Percentiles rank a stretch among this genome's conserved stretches.
Conservation (phyloP, 2,329 filamentous ascomycete genomes). For the Aspergillus eucalypticola region DNA sequence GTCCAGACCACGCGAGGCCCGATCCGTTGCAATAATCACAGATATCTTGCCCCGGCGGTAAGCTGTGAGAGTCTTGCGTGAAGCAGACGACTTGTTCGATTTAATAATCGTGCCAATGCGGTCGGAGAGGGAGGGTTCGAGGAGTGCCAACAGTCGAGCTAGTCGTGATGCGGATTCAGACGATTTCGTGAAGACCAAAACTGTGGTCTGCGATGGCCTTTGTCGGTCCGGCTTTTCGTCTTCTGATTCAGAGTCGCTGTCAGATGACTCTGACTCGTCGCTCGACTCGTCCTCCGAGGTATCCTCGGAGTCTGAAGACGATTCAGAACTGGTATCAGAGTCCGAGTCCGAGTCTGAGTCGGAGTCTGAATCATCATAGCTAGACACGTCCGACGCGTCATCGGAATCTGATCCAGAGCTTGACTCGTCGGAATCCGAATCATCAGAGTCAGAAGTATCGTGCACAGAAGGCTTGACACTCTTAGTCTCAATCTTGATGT, state of each 20-base stretch:
- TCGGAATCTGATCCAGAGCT: constrained; percentile 31
- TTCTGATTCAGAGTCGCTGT: constrained; percentile 23
- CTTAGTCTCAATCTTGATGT: constrained; percentile 31
- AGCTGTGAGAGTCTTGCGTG: constrained; percentile 66
- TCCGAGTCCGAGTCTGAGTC: constrained; percentile 29
- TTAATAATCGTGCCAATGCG: constrained; percentile 73
- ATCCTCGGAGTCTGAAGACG: constrained; percentile 28
- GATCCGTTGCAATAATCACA: constrained; percentile 85
- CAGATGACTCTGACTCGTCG: constrained; percentile 27
- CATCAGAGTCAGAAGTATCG: constrained; percentile 26
- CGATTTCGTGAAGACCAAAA: constrained; percentile 85
- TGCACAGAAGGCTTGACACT: constrained; percentile 1
- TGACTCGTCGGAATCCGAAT: constrained; percentile 42
- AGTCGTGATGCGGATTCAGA: constrained; percentile 86
- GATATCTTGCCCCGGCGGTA: constrained; percentile 65
- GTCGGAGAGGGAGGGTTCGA: constrained; percentile 60
- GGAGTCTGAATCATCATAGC: constrained; percentile 26
- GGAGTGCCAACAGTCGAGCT: constrained; percentile 71
- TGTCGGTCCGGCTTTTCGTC: constrained; percentile 23
- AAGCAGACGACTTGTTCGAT: constrained; percentile 70
- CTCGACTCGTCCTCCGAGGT: constrained; percentile 19
- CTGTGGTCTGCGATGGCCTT: constrained; percentile 41
- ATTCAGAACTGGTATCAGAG: constrained; percentile 23
- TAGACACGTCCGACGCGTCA: constrained; percentile 34
- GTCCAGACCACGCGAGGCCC: constrained; percentile 89